A percentile compares a stretch with the other conserved stretches of the same genome.
phyloP scores from a whole-genome alignment of 257 asterid species.

The Haberlea rhodopensis region DNA sequence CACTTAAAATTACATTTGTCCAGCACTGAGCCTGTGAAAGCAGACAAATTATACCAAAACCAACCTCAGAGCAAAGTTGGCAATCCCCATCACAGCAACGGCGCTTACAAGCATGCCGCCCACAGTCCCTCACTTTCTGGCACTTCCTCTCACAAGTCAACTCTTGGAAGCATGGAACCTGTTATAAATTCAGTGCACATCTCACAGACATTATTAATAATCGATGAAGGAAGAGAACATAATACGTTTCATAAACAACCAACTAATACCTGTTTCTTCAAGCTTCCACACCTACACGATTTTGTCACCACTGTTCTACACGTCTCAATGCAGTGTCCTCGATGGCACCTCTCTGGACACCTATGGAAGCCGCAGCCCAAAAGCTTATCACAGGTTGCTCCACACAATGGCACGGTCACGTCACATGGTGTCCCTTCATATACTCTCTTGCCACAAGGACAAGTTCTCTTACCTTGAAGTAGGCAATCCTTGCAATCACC shows the following conservation, averaged over 20 bases:
- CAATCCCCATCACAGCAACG: constrained; percentile 97
- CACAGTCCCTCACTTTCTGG: constrained; percentile 73
- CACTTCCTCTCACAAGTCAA: constrained; percentile 96
- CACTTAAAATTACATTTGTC: constrained; percentile 5
- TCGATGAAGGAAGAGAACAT: not conserved
- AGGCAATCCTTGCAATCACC: constrained; percentile 86
- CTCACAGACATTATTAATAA: constrained; percentile 19
- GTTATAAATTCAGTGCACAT: constrained; percentile 46
- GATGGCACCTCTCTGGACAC: constrained; percentile 95
- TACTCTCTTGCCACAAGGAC: constrained; percentile 85
- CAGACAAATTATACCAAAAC: constrained; percentile 6
- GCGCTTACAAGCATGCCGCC: constrained; percentile 87
- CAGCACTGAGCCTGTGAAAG: not conserved
- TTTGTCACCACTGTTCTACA: constrained; percentile 71
- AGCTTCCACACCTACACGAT: constrained; percentile 96
- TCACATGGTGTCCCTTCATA: constrained; percentile 87
- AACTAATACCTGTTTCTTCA: constrained; percentile 64
- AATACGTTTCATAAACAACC: constrained; percentile 15
- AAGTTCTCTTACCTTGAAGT: constrained; percentile 74
- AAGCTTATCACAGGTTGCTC: constrained; percentile 71
- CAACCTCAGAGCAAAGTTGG: constrained; percentile 93
- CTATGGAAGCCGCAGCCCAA: constrained; percentile 75
- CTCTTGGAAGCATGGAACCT: constrained; percentile 94
- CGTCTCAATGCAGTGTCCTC: constrained; percentile 69
- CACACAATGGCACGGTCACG: constrained; percentile 65